Percentiles rank a stretch among this genome's conserved stretches.
Conservation (phyloP, 441 rosid species). For the Aquilaria agallochum region DNA sequence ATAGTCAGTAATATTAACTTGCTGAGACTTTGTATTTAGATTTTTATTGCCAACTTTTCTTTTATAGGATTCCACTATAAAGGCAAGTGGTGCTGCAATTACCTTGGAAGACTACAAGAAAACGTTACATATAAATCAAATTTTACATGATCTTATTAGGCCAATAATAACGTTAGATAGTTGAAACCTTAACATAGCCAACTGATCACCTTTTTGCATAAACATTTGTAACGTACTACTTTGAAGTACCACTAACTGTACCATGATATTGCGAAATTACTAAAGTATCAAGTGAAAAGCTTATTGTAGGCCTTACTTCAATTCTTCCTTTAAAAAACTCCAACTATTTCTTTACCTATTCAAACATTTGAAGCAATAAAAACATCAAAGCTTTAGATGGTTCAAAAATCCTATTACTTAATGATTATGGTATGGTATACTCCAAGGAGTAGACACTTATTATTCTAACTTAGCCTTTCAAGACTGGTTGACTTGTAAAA, state of each 20-base stretch:
- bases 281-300: slow-evolving; percentile 40
- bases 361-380: slow-evolving; percentile 11
- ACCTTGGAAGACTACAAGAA: slow-evolving; percentile 35
- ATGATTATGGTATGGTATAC: slow-evolving; percentile 5
- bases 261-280: slow-evolving; percentile 51
- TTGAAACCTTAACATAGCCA: slow-evolving; percentile 38
- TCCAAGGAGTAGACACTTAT: slow-evolving; percentile 50
- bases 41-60: slow-evolving; percentile 16
- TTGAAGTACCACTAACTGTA: slow-evolving; percentile 39
- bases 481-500: slow-evolving; percentile 48
- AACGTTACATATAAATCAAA: neutral
- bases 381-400: slow-evolving; percentile 10
- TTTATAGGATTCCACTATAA: slow-evolving; percentile 29
- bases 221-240: slow-evolving; percentile 48
- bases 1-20: slow-evolving; percentile 24
- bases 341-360: slow-evolving; percentile 46
- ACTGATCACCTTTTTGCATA: slow-evolving; percentile 47
- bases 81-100: slow-evolving; percentile 39
- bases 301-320: slow-evolving; percentile 27
- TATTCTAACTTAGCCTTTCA: slow-evolving; percentile 45
- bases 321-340: slow-evolving; percentile 40
- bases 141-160: neutral
- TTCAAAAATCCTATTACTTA: slow-evolving; percentile 2
- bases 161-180: neutral
- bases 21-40: slow-evolving; percentile 32